Evolutionary conservation across 441 rosid species (phyloP).

Genomic region (Euphorbia schlechtendalii): DNA sequence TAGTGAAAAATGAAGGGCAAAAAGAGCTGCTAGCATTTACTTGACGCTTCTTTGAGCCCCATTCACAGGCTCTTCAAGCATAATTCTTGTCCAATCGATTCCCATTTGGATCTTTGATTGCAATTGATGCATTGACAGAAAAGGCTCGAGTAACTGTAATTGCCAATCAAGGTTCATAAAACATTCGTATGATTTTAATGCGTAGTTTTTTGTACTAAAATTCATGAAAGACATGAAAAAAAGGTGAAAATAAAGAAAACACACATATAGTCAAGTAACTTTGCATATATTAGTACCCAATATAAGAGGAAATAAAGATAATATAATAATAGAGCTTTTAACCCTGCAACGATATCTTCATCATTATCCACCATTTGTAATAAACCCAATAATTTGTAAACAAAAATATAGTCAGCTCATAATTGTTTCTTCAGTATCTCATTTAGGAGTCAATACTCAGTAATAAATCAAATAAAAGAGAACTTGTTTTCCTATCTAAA

Average conservation of each 20-base stretch:
- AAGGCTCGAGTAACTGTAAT: slow-evolving; percentile 32
- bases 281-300: not conserved
- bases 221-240: too few species aligned
- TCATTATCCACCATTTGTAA: not conserved
- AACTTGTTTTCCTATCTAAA: too few species aligned
- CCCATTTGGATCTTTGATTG: too few species aligned
- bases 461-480: too few species aligned
- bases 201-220: too few species aligned
- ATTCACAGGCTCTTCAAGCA: slow-evolving; percentile 53
- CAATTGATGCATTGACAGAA: too few species aligned
- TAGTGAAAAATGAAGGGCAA: slow-evolving; percentile 13
- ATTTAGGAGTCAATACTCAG: not conserved
- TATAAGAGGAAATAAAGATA: not conserved
- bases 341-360: not conserved
- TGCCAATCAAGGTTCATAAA: not conserved
- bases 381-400: not conserved
- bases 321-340: not conserved
- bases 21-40: slow-evolving; percentile 23
- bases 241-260: not conserved
- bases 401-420: not conserved
- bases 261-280: too few species aligned
- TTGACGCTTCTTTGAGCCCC: slow-evolving; percentile 62
- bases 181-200: too few species aligned
- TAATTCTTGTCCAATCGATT: too few species aligned
- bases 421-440: not conserved